Percentiles rank a stretch among this genome's conserved stretches.
Conservation (phyloP, 2,329 filamentous ascomycete genomes). For the Sporothrix mexicana region DNA sequence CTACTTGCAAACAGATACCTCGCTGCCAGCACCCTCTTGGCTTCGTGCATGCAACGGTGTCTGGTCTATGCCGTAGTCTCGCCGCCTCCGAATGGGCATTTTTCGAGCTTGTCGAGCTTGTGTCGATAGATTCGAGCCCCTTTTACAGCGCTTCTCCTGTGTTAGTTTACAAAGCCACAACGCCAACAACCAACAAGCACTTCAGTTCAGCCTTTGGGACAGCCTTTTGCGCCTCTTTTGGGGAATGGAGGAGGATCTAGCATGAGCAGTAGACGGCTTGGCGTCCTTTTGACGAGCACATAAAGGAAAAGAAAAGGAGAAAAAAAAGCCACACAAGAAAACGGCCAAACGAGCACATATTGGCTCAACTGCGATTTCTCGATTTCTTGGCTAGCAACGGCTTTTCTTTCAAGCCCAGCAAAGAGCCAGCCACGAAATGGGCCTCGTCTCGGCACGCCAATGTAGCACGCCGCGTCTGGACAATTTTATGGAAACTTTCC, state of each 20-base stretch:
- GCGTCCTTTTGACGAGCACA: background rate
- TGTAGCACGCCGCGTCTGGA: background rate
- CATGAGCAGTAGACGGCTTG: background rate
- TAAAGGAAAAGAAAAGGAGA: background rate
- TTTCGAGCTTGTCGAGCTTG: background rate
- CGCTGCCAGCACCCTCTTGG: background rate
- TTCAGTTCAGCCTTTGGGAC: too few relatives aligned
- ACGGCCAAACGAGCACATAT: background rate
- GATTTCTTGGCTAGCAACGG: conserved; percentile 13
- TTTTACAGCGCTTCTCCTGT: background rate
- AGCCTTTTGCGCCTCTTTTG: background rate
- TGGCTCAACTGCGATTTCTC: background rate
- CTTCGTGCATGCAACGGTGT: background rate
- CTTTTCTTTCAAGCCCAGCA: background rate
- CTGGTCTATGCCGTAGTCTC: background rate
- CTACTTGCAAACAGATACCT: too few relatives aligned
- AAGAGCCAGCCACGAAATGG: background rate
- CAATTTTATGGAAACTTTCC: too few relatives aligned
- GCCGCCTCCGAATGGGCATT: background rate
- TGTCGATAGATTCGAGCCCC: conserved; percentile 5
- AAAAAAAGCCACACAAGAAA: background rate
- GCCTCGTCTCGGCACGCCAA: background rate
- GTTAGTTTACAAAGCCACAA: too few relatives aligned
- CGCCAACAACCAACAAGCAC: too few relatives aligned
- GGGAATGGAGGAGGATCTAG: background rate